Percentiles rank a stretch among this genome's conserved stretches.
Evolutionary conservation across 2,329 filamentous ascomycete species (phyloP).

Genomic region (Claviceps arundinis): DNA sequence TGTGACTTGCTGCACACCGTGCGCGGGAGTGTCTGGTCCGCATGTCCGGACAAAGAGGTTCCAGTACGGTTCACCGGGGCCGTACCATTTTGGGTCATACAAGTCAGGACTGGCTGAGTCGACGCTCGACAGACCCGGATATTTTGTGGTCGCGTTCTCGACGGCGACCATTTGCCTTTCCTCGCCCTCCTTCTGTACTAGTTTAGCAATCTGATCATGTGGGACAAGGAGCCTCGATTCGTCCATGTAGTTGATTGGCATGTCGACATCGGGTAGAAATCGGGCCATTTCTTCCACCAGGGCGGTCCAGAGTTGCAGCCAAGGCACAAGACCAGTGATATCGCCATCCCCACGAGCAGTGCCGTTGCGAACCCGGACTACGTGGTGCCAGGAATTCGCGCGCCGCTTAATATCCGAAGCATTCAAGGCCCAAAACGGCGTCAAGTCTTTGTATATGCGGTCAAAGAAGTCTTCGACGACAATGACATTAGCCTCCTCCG

Average conservation of each 20-base stretch:
- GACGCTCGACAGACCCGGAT: slow-evolving; percentile 26
- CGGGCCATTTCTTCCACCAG: slow-evolving; percentile 38
- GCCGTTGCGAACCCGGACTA: slow-evolving; percentile 35
- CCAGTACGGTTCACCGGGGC: slow-evolving; percentile 41
- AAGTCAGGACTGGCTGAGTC: slow-evolving; percentile 20
- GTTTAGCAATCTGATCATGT: slow-evolving; percentile 39
- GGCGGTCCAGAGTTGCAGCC: slow-evolving; percentile 33
- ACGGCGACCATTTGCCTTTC: slow-evolving; percentile 29
- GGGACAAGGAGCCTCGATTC: slow-evolving; percentile 49
- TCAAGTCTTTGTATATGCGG: slow-evolving; percentile 48
- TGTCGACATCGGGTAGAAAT: slow-evolving; percentile 49
- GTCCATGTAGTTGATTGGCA: slow-evolving; percentile 52
- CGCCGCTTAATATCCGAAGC: slow-evolving; percentile 23
- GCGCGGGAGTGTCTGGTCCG: slow-evolving; percentile 29
- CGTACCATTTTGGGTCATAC: slow-evolving; percentile 35
- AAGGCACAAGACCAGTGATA: slow-evolving; percentile 25
- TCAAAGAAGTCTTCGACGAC: slow-evolving; percentile 52
- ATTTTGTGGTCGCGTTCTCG: slow-evolving; percentile 28
- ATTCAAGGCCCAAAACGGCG: slow-evolving; percentile 46
- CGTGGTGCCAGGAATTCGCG: slow-evolving; percentile 29
- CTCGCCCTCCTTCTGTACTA: slow-evolving; percentile 34
- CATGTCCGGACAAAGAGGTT: slow-evolving; percentile 43
- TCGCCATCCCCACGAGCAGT: slow-evolving; percentile 26
- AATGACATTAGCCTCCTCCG: slow-evolving; percentile 35
- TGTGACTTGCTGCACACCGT: slow-evolving; percentile 24